These are phyloP conservation scores for Mucor lusitanicus DNA, from an alignment of 371 early-diverging fungal genomes.

Conservation along the genomic window DNA sequence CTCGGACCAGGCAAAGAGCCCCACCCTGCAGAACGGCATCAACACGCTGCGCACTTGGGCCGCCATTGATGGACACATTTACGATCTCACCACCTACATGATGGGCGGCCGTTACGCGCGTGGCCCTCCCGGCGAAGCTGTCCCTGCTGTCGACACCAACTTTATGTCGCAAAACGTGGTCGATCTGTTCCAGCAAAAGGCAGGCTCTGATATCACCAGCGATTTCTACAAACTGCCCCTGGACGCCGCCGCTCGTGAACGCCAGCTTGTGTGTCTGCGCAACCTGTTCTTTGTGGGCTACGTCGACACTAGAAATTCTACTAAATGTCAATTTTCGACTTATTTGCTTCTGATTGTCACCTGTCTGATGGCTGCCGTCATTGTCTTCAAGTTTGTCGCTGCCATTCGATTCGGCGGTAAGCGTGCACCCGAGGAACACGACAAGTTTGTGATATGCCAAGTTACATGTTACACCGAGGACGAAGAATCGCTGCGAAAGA, in stretches of 20 bases:
- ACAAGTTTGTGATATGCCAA: constrained; percentile 87
- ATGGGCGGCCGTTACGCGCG: constrained; percentile 37
- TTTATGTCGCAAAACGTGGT: constrained; percentile 60
- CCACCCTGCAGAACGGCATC: constrained; percentile 31
- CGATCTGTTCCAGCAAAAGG: constrained; percentile 63
- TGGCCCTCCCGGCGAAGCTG: constrained; percentile 38
- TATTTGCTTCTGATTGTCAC: constrained; percentile 84
- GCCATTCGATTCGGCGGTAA: constrained; percentile 84
- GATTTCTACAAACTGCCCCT: constrained; percentile 48
- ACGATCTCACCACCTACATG: constrained; percentile 66
- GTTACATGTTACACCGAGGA: constrained; percentile 98
- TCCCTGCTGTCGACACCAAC: constrained; percentile 54
- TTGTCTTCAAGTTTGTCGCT: constrained; percentile 89
- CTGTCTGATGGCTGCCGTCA: constrained; percentile 77
- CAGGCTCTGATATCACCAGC: constrained; percentile 68
- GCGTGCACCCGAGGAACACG: constrained; percentile 85
- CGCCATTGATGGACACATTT: constrained; percentile 59
- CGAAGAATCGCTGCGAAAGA: constrained; percentile 88
- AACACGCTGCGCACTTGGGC: constrained; percentile 52
- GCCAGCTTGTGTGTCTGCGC: constrained; percentile 70
- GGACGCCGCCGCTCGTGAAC: constrained; percentile 29
- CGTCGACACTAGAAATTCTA: constrained; percentile 80
- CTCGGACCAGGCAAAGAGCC: constrained; percentile 31
- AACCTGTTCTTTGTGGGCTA: constrained; percentile 85
- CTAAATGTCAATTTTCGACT: constrained; percentile 85